A percentile compares a stretch with the other conserved stretches of the same genome.
phyloP scores from a whole-genome alignment of 176 grass and related monocot genomes.

The Cenchrus purpureus region DNA sequence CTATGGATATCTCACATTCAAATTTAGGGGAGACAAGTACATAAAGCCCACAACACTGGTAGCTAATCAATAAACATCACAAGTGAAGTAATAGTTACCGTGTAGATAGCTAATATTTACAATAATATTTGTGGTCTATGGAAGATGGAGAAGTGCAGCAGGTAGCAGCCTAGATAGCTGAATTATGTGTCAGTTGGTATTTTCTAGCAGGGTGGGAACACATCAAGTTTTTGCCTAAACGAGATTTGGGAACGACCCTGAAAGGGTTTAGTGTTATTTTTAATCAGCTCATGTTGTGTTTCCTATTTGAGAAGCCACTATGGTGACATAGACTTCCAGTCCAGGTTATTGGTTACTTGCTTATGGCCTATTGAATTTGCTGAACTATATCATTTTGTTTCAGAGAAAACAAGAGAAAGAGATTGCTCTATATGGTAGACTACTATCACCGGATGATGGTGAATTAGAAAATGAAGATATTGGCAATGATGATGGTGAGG shows the following conservation, averaged over 20 bases:
- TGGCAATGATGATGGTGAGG: constrained; percentile 49
- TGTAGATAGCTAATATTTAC: too few relatives aligned
- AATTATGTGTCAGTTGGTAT: background rate
- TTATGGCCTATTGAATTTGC: constrained; percentile 19
- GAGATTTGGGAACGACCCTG: background rate
- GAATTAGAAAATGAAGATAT: constrained; percentile 36
- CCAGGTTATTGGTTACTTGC: background rate
- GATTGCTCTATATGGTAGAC: constrained; percentile 75
- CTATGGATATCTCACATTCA: too few relatives aligned
- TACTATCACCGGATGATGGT: constrained; percentile 50
- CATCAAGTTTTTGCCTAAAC: background rate
- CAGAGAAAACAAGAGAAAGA: constrained; percentile 97
- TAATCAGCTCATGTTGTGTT: constrained; percentile 19
- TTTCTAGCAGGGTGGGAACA: background rate
- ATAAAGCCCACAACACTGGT: background rate
- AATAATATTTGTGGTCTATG: too few relatives aligned
- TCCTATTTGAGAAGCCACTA: background rate
- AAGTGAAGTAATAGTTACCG: background rate
- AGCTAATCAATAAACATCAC: background rate
- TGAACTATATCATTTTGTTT: constrained; percentile 41
- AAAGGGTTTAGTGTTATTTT: constrained; percentile 18
- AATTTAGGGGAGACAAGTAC: background rate
- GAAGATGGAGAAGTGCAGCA: too few relatives aligned
- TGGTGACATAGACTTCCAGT: background rate
- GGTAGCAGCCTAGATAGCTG: too few relatives aligned